Evolutionary conservation across 2,329 filamentous ascomycete species (phyloP), one percentile per base, ranked within the genome.

Genomic region (Arthrobotrys sinensis): DNA sequence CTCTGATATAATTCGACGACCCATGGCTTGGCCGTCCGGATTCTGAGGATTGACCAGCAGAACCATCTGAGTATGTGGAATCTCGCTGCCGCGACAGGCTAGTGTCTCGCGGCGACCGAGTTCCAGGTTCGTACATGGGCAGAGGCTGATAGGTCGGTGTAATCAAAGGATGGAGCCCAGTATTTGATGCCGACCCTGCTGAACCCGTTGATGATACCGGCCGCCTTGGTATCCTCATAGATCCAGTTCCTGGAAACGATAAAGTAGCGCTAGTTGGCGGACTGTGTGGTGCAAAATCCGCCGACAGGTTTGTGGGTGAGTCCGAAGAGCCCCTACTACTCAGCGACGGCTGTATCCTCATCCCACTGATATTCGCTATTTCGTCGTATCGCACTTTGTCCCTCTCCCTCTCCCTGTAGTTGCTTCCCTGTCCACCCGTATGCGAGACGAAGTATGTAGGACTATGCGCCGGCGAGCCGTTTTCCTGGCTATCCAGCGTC

Each of bases 371-470:
- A 21, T 71, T 50, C 7, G 66, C 66, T n/a, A 77, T 77, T 36
- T 77, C 73, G 7, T 77, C 73, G 32, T 52, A 77, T 60, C 73
- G 60, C 16, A 77, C 73, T 45, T 77, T 77, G 40, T 77, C 73
- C 11, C 67, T 66, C 10, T 77, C 73, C 24, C 73, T 40, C 8
- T 66, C 64, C 19, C 57, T 53, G 11, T 32, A 28, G 32, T 71
- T 77, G 55, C 8, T 60, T 1, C 55, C 40, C n/a, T 14, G 40
- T 34, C 38, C 62, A 19, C 62, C 66, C 0, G 73, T 77, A 48
- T 77, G 66, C 14, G 73, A 71, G 34, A 77, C 43, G 32, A 45
- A 67, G 24, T 77, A 77, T 4, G 73, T 71, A 36, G 73, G 73
- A 12, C 73, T 77, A 14, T 71, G 55, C 10, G 60, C 66, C 10